Conservation (phyloP, 768 basidiomycete species). For the Gyrodon lividus region DNA sequence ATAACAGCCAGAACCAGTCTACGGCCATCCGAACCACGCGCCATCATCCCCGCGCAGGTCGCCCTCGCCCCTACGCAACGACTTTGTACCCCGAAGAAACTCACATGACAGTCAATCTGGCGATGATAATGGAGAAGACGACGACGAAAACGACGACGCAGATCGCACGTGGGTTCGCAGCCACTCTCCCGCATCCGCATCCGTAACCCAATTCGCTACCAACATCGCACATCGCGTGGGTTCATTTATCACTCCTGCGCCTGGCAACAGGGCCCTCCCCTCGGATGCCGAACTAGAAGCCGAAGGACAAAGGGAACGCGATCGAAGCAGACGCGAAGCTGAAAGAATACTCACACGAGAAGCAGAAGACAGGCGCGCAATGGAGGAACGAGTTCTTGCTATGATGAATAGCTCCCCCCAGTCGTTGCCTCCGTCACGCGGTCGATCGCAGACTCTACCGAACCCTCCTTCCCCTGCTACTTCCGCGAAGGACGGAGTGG, state of each 20-base stretch:
- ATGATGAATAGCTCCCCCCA: constrained; percentile 54
- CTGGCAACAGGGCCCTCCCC: constrained; percentile 45
- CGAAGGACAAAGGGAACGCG: constrained; percentile 75
- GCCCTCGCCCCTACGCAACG: constrained; percentile 72
- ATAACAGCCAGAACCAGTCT: constrained; percentile 45
- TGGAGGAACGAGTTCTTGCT: constrained; percentile 76
- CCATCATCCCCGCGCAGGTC: constrained; percentile 43
- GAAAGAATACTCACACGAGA: constrained; percentile 74
- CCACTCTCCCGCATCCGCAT: constrained; percentile 60
- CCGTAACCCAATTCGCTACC: constrained; percentile 70
- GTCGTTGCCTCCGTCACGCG: constrained; percentile 58
- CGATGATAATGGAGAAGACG: constrained; percentile 42
- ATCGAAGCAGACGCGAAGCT: constrained; percentile 71
- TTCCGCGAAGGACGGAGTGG: constrained; percentile 57
- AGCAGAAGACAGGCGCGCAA: constrained; percentile 60
- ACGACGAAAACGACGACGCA: constrained; percentile 32
- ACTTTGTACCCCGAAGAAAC: constrained; percentile 46
- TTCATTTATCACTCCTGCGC: constrained; percentile 56
- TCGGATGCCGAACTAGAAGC: constrained; percentile 82
- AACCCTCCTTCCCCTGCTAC: constrained; percentile 62
- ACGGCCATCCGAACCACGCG: constrained; percentile 28
- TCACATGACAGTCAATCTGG: constrained; percentile 50
- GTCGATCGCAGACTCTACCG: constrained; percentile 53
- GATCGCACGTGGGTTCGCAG: constrained; percentile 32
- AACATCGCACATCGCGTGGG: constrained; percentile 76